These are phyloP conservation scores for Cicer bijugum DNA, from an alignment of 306 rosid species.

Conservation along the genomic window DNA sequence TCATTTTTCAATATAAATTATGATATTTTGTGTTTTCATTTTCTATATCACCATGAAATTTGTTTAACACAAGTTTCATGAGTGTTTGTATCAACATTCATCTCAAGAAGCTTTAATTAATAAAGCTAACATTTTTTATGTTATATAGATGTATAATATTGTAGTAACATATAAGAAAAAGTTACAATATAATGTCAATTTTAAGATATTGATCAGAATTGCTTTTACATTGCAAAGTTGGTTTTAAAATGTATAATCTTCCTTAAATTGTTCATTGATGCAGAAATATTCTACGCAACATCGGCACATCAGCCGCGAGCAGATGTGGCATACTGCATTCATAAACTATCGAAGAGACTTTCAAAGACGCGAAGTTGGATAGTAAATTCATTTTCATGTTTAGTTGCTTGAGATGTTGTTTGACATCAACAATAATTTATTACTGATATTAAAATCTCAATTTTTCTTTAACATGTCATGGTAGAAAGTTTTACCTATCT, in stretches of 20 bases:
- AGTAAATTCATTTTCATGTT: constrained; percentile 54
- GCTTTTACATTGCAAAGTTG: constrained; percentile 28
- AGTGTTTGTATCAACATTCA: neutral
- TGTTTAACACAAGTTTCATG: constrained; percentile 6
- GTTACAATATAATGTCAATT: neutral
- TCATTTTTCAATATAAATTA: neutral
- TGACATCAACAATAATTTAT: neutral
- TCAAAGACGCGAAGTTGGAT: constrained; percentile 86
- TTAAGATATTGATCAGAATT: neutral
- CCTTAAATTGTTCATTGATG: constrained; percentile 33
- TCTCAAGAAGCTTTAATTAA: constrained; percentile 3
- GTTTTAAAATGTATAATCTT: neutral
- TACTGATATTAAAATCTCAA: neutral
- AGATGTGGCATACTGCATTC: constrained; percentile 96
- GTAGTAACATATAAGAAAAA: neutral
- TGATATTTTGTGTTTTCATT: neutral
- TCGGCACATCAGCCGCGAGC: constrained; percentile 85
- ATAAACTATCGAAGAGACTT: constrained; percentile 80
- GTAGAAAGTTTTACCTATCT: neutral
- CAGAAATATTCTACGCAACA: constrained; percentile 83
- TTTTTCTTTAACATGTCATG: neutral
- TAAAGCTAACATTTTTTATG: constrained; percentile 10
- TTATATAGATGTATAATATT: neutral
- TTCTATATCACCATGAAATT: constrained; percentile 23
- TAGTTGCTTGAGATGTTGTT: neutral